Evolutionary conservation across 805 yeast genomes (phyloP).

Genomic region (Yarrowia bubula): DNA sequence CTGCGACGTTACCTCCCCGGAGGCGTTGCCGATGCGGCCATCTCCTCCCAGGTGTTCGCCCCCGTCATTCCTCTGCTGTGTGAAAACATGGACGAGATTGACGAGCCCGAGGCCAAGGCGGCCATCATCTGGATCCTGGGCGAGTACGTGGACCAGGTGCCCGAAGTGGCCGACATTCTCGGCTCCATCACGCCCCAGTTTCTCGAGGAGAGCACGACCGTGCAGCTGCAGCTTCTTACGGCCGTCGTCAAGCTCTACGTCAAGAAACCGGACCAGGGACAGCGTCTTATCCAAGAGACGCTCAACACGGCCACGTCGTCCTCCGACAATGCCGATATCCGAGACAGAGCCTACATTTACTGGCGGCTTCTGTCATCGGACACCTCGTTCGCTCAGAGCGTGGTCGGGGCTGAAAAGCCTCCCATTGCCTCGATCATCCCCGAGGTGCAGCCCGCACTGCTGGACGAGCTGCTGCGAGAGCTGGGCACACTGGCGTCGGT

Average conservation of each 20-base stretch:
- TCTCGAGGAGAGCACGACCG: constrained; percentile 68
- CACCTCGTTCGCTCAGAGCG: constrained; percentile 63
- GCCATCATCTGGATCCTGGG: constrained; percentile 86
- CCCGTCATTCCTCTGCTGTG: constrained; percentile 46
- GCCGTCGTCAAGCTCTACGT: constrained; percentile 76
- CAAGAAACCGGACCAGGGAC: constrained; percentile 52
- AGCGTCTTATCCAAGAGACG: constrained; percentile 74
- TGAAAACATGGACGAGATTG: constrained; percentile 50
- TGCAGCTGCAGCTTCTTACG: constrained; percentile 72
- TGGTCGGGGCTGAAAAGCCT: constrained; percentile 65
- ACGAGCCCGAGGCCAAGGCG: constrained; percentile 75
- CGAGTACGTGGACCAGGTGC: constrained; percentile 55
- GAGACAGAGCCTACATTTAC: constrained; percentile 84
- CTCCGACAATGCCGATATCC: constrained; percentile 76
- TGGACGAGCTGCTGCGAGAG: constrained; percentile 69
- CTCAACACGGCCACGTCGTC: constrained; percentile 74
- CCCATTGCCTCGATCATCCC: constrained; percentile 71
- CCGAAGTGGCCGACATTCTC: constrained; percentile 44
- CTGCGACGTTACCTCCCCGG: constrained; percentile 78
- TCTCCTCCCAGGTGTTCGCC: constrained; percentile 52
- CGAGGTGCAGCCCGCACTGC: constrained; percentile 61
- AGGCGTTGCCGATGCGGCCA: constrained; percentile 59
- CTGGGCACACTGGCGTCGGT: constrained; percentile 84
- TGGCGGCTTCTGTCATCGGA: constrained; percentile 85
- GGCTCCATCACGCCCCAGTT: constrained; percentile 48